Percentiles rank a stretch among this genome's conserved stretches.
These are phyloP conservation scores for Verticillium nubilum DNA, from an alignment of 2,329 filamentous ascomycete species.

Conservation along the genomic window DNA sequence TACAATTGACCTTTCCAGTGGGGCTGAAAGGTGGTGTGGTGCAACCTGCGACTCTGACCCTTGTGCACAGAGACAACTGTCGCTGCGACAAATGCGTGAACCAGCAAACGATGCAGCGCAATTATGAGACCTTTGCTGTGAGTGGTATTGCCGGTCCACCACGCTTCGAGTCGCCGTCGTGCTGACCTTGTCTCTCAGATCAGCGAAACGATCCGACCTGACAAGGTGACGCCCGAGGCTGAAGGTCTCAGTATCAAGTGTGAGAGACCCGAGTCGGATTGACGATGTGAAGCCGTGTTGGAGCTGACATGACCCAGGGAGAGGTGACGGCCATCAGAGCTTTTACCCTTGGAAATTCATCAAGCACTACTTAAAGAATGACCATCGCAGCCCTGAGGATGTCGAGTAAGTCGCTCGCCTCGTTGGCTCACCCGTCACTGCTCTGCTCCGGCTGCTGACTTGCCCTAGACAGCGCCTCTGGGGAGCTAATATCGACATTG, in stretches of 20 bases:
- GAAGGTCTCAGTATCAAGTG: slow-evolving; percentile 28
- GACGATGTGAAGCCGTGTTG: background rate
- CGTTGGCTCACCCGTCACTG: background rate
- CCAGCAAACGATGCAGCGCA: slow-evolving; percentile 34
- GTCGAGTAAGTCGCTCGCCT: slow-evolving; percentile 20
- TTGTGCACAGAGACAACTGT: slow-evolving; percentile 32
- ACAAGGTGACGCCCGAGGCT: slow-evolving; percentile 18
- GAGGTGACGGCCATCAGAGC: slow-evolving; percentile 62
- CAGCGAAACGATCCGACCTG: slow-evolving; percentile 21
- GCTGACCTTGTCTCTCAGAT: slow-evolving; percentile 18
- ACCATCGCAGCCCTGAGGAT: slow-evolving; percentile 25
- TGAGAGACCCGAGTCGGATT: slow-evolving; percentile 12
- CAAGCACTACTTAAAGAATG: slow-evolving; percentile 32
- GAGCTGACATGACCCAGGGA: slow-evolving; percentile 43
- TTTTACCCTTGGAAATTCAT: slow-evolving; percentile 62
- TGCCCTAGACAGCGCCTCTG: slow-evolving; percentile 18
- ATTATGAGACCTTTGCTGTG: slow-evolving; percentile 35
- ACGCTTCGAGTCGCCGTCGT: no score
- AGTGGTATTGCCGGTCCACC: background rate
- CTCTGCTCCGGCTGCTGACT: background rate
- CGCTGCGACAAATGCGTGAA: slow-evolving; percentile 35
- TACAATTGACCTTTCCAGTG: background rate
- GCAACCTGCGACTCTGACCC: background rate
- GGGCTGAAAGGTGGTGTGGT: background rate
- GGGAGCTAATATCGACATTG: slow-evolving; percentile 26